These are phyloP conservation scores for Lodderomyces elongisporus DNA, from an alignment of 1,139 yeast species.

Conservation along the genomic window DNA sequence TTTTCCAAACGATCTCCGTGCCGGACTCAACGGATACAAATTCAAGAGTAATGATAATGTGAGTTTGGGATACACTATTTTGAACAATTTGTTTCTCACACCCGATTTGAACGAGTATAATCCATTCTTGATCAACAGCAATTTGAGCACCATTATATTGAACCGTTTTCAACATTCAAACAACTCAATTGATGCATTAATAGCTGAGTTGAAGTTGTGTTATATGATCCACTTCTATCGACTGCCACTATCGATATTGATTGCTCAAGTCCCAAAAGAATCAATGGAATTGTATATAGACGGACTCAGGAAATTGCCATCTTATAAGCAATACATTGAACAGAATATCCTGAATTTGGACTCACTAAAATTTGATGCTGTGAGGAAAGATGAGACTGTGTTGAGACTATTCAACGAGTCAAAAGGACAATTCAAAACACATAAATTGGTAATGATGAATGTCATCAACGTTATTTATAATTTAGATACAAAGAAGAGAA, in stretches of 20 bases:
- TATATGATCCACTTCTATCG: conserved; percentile 69
- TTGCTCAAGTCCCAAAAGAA: conserved; percentile 11
- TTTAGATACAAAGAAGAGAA: conserved; percentile 13
- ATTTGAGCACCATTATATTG: conserved; percentile 31
- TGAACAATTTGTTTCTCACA: conserved; percentile 31
- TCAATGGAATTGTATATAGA: conserved; percentile 15
- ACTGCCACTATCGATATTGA: conserved; percentile 54
- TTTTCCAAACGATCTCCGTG: conserved; percentile 28
- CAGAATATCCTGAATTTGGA: conserved; percentile 7
- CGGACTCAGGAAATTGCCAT: conserved; percentile 31
- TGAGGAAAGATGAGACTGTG: background rate
- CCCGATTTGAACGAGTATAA: conserved; percentile 16
- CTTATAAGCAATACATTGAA: conserved; percentile 37
- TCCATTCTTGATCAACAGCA: conserved; percentile 19
- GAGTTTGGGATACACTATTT: conserved; percentile 33
- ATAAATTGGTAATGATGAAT: conserved; percentile 22
- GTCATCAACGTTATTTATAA: conserved; percentile 21
- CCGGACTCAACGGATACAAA: conserved; percentile 35
- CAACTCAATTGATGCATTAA: conserved; percentile 49
- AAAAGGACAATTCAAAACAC: conserved; percentile 17
- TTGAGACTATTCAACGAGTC: conserved; percentile 17
- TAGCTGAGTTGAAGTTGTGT: conserved; percentile 52
- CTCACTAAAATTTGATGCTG: background rate
- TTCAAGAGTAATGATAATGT: conserved; percentile 41
- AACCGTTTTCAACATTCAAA: conserved; percentile 38